phyloP scores from a whole-genome alignment of 306 rosid genomes.

The Argentina anserina region DNA sequence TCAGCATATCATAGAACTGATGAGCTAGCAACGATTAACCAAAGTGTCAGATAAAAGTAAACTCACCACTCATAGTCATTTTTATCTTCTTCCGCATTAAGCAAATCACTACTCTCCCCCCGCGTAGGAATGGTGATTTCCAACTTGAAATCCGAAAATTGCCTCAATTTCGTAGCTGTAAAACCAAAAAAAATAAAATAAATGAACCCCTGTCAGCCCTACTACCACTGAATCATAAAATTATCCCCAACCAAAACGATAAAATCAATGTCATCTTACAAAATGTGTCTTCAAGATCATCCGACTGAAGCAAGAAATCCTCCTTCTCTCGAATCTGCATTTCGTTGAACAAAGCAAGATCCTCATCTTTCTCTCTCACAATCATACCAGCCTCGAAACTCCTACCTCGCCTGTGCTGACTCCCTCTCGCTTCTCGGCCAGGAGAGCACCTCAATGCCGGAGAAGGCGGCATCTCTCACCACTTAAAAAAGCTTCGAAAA shows the following conservation, averaged over 20 bases:
- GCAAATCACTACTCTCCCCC: slow-evolving; percentile 68
- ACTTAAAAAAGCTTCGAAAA: slow-evolving; percentile 15
- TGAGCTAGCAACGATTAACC: background rate
- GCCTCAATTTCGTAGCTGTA: slow-evolving; percentile 64
- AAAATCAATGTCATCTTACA: slow-evolving; percentile 38
- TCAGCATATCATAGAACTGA: background rate
- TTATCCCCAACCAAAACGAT: slow-evolving; percentile 14
- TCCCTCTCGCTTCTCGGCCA: slow-evolving; percentile 50
- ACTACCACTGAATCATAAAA: background rate
- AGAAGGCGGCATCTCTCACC: slow-evolving; percentile 68
- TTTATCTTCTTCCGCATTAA: slow-evolving; percentile 64
- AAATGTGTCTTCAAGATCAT: slow-evolving; percentile 72
- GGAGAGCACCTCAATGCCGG: slow-evolving; percentile 77
- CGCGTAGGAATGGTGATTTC: slow-evolving; percentile 64
- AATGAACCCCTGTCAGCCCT: slow-evolving; percentile 26
- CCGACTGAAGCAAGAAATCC: slow-evolving; percentile 65
- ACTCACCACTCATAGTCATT: slow-evolving; percentile 83
- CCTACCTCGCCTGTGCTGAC: slow-evolving; percentile 63
- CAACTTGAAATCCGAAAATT: slow-evolving; percentile 58
- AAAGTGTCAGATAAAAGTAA: slow-evolving; percentile 10
- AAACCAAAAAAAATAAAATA: slow-evolving; percentile 24
- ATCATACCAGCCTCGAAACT: slow-evolving; percentile 66
- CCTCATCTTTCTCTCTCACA: slow-evolving; percentile 65
- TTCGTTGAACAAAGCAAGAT: slow-evolving; percentile 74
- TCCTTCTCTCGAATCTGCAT: slow-evolving; percentile 71